Conservation (phyloP, 2,329 filamentous ascomycete genomes). For the Fusarium goolgardi region DNA sequence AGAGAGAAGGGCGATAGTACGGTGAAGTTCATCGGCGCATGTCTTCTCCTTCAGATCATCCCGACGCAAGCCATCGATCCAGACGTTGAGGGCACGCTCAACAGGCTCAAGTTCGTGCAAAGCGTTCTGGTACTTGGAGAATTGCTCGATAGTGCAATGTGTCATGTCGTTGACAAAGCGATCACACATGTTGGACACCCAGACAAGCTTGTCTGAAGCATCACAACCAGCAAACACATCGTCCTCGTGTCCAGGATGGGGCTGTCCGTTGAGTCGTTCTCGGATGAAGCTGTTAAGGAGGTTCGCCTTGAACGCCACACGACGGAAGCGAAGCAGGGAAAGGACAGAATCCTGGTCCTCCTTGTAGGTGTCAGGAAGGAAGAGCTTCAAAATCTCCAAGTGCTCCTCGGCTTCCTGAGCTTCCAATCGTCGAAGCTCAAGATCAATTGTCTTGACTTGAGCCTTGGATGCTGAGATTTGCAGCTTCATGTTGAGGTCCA, state of each 20-base stretch:
- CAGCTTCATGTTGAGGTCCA: constrained; percentile 95
- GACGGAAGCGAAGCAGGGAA: constrained; percentile 86
- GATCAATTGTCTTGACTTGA: constrained; percentile 92
- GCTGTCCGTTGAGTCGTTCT: constrained; percentile 77
- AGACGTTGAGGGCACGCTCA: constrained; percentile 86
- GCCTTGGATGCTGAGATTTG: constrained; percentile 91
- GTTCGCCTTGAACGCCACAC: constrained; percentile 87
- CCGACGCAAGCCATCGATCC: constrained; percentile 84
- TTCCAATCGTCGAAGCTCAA: constrained; percentile 87
- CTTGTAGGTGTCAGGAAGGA: constrained; percentile 86
- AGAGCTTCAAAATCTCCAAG: constrained; percentile 87
- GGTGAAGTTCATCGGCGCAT: constrained; percentile 82
- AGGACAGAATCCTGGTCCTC: constrained; percentile 87
- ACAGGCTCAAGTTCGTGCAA: constrained; percentile 91
- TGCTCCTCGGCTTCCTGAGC: constrained; percentile 91
- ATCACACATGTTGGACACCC: constrained; percentile 84
- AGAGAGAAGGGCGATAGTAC: constrained; percentile 86
- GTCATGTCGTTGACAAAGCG: constrained; percentile 85
- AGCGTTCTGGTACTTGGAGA: constrained; percentile 81
- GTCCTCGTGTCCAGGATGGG: constrained; percentile 76
- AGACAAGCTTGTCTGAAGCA: constrained; percentile 85
- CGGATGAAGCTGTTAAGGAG: constrained; percentile 82
- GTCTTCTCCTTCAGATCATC: constrained; percentile 89
- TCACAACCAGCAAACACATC: constrained; percentile 84
- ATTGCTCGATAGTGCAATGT: constrained; percentile 81